Evolutionary conservation across 2,329 filamentous ascomycete genomes (phyloP), one percentile per base, ranked within the genome.

Genomic region (Monilinia fructicola): DNA sequence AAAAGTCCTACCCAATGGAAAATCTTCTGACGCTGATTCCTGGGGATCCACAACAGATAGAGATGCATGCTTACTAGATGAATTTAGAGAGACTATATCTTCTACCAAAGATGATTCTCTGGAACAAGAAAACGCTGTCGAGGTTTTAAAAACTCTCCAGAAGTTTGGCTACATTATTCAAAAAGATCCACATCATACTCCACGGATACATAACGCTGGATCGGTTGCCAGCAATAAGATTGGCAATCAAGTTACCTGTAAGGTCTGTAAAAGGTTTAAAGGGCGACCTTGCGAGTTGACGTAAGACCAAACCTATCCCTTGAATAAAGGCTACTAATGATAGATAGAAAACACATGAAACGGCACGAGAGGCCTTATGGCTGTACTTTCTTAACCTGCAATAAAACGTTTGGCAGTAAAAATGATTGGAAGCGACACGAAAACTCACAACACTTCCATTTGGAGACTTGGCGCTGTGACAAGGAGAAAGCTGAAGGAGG

Each of bases 381-480:
- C 16, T 97, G 93, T 77, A 96, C 92, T 0, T 90, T 88, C 70
- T 78, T 81, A 11, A 78, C 79, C 40, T 97, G 93, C 74, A 77
- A 78, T 59, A 93, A 92, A 74, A 81, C 76, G 0, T 97, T 97
- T 71, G 93, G 93, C n/a, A 93, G 90, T 77, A 96, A 97, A 75
- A 93, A 92, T 67, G 93, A 97, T 77, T 97, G 87, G 93, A 96
- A 96, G 76, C 87, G 93, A 1, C 93, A 97, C 74, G 94, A 97
- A 74, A 90, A 87, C 70, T 87, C 85, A 21, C 90, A 94, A 73
- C 93, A 97, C 76, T 87, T 85, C 68, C 85, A 90, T 67, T 77
- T 85, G 7, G 89, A 93, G 73, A 83, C 83, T 58, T 97, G 90
- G 87, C 85, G 85, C 40, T 97, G 93, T 74, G 81, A 84, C 40